Evolutionary conservation across 73 alveolate species (phyloP).

Genomic region (Symbiodinium pilosum): DNA sequence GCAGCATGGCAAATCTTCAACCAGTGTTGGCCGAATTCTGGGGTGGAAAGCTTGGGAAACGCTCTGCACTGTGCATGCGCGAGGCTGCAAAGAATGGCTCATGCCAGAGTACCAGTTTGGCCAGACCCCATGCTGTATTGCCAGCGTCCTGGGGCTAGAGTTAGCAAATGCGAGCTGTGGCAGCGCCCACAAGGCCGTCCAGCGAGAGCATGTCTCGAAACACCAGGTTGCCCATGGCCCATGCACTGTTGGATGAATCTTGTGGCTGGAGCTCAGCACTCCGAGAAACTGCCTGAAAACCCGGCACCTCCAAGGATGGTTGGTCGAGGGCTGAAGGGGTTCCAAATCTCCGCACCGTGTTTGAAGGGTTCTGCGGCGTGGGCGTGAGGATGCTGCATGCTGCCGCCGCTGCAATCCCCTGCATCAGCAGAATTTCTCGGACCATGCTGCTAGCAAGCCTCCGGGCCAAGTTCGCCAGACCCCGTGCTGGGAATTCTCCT

Average conservation of each 20-base stretch:
- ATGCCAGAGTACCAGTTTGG: conserved; percentile 7
- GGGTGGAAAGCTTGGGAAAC: conserved; percentile 13
- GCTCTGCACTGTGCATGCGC: not conserved
- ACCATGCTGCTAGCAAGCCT: not conserved
- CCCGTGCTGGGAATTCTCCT: conserved; percentile 14
- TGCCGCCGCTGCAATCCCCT: not conserved
- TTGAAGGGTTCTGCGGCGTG: conserved; percentile 42
- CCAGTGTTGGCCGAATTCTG: conserved; percentile 31
- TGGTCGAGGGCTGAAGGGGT: not conserved
- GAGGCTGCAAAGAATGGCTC: not conserved
- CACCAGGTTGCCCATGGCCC: conserved; percentile 7
- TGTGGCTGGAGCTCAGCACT: conserved; percentile 15
- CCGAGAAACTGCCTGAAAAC: not conserved
- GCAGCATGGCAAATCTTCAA: not conserved
- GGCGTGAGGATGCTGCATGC: not conserved
- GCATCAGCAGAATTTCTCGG: not conserved
- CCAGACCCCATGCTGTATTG: conserved; percentile 35
- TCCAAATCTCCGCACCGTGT: conserved; percentile 16
- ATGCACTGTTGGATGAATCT: conserved; percentile 44
- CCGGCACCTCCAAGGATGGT: not conserved
- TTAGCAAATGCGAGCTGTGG: not conserved
- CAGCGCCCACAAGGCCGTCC: not conserved
- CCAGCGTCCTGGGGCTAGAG: conserved; percentile 30
- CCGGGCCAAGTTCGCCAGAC: conserved; percentile 40
- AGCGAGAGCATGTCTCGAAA: not conserved